phyloP scores from a whole-genome alignment of 1,284 basidiomycete species.

The Rhodotorula sp. region DNA sequence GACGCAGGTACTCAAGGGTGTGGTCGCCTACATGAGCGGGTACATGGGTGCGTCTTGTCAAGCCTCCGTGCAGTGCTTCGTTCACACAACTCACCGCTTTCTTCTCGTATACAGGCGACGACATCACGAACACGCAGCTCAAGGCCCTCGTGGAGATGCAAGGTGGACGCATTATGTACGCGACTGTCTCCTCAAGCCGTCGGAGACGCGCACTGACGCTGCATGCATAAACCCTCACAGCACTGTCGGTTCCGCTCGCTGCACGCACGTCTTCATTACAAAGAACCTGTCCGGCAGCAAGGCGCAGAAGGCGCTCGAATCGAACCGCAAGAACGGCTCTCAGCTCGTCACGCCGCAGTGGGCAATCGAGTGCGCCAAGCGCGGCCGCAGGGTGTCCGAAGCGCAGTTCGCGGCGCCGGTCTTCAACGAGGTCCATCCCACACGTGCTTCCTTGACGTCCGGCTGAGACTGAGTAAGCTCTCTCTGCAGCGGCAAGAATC shows the following conservation, averaged over 20 bases:
- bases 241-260: conserved; percentile 4
- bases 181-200: not conserved
- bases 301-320: conserved; percentile 24
- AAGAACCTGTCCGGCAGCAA: conserved; percentile 32
- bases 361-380: conserved; percentile 29
- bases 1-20: conserved; percentile 21
- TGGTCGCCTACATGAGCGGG: conserved; percentile 29
- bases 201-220: not conserved
- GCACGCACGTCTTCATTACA: conserved; percentile 33
- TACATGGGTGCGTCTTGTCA: conserved; percentile 20
- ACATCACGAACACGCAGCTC: conserved; percentile 28
- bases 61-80: no score
- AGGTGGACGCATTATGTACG: conserved; percentile 25
- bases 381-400: conserved; percentile 28
- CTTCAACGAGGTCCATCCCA: conserved; percentile 19
- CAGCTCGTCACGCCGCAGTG: conserved; percentile 34
- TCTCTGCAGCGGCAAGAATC: conserved; percentile 18
- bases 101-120: conserved; percentile 9
- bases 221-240: not conserved
- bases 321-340: conserved; percentile 15
- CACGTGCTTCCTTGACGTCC: not conserved
- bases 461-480: accelerated
- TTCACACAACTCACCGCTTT: not conserved
- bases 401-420: conserved; percentile 19
- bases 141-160: conserved; percentile 27